Percentiles rank a stretch among this genome's conserved stretches.
phyloP scores from a whole-genome alignment of 805 yeast genomes.

The Wickerhamiella azymoides region DNA sequence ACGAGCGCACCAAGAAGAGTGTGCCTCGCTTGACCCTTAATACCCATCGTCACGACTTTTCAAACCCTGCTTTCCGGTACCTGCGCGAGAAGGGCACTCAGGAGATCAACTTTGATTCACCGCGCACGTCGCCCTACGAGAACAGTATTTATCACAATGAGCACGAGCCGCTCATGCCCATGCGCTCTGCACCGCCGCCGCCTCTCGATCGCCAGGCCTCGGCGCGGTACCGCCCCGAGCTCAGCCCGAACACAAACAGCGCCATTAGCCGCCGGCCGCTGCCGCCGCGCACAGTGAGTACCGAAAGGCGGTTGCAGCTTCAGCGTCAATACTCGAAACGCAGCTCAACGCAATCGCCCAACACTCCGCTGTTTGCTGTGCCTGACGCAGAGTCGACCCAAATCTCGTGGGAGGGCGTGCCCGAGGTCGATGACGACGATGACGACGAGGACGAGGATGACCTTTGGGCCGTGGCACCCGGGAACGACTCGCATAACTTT shows the following conservation, averaged over 20 bases:
- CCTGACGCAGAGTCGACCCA: slow-evolving; percentile 5
- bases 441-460: slow-evolving; percentile 26
- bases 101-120: slow-evolving; percentile 71
- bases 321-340: background rate
- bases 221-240: slow-evolving; percentile 20
- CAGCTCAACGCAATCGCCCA: background rate
- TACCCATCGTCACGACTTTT: background rate
- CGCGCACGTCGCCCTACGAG: slow-evolving; percentile 60
- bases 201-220: slow-evolving; percentile 23
- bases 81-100: slow-evolving; percentile 1
- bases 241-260: slow-evolving; percentile 13
- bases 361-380: background rate
- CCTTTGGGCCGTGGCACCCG: slow-evolving; percentile 41
- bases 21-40: slow-evolving; percentile 1
- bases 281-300: slow-evolving; percentile 5
- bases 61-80: slow-evolving; percentile 3
- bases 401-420: slow-evolving; percentile 52
- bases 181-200: slow-evolving; percentile 37
- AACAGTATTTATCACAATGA: background rate
- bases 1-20: background rate
- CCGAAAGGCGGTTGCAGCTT: slow-evolving; percentile 12
- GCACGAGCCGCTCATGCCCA: slow-evolving; percentile 39
- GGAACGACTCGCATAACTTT: background rate
- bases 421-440: slow-evolving; percentile 29
- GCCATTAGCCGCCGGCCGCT: slow-evolving; percentile 7